Evolutionary conservation across 495 filamentous ascomycete genomes (phyloP), one percentile per base, ranked within the genome.

Genomic region (Lophiotrema nucula): DNA sequence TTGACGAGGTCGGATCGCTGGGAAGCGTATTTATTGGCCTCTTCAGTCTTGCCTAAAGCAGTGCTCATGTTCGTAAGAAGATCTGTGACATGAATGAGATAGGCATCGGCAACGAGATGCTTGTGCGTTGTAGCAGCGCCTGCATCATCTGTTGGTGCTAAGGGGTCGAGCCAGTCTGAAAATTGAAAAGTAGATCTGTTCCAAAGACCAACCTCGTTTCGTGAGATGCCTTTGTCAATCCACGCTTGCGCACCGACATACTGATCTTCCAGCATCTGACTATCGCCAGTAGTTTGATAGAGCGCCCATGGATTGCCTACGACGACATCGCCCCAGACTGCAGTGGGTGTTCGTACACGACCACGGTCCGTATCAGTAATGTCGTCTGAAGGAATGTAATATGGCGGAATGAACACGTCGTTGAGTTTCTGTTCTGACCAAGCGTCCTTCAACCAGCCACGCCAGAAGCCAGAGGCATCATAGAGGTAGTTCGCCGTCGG

Each of bases 161-260:
- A 67, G 0, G 79, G 80, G 50, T 83, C 80, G 0, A 82, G 72
- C 79, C 79, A 83, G 60, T 83, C 79, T 2, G 72, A 77, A 13
- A 70, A 71, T 55, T 81, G 77, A 35, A 67, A 73, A n/a, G 52
- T 58, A 0, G 60, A 56, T 10, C 67, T 61, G 55, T 72, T 63
- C 78, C 76, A 74, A 22, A 78, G 64, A 2, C 59, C 49, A n/a
- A 63, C 65, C 2, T 67, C 39, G 21, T 73, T 72, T 13, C 79
- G 71, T 12, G 66, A 68, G 15, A 80, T 70, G 1, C 76, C 79
- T n/a, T 48, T 42, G 44, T 68, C 76, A 4, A 81, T 44, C 77
- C 77, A 82, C 5, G 69, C 64, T 19, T 68, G 69, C 65, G 65
- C 45, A 25, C 53, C 45, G 6, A 33, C 26, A 22, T 48, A 47